Base-by-base conservation (phyloP, 768 basidiomycete genomes). In the Boletus subparvulus region DNA sequence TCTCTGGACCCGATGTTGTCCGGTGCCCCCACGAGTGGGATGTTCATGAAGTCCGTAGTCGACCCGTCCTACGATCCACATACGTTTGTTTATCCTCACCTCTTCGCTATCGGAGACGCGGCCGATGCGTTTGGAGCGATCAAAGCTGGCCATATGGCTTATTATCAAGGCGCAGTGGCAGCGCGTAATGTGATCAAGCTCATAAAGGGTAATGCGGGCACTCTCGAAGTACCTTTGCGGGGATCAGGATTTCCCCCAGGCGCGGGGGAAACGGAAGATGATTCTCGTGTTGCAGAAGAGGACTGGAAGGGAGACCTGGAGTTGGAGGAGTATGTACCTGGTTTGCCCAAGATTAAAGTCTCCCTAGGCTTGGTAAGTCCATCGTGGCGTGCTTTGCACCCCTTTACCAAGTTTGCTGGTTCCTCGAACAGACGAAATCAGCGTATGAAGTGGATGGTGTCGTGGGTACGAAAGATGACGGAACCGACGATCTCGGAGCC, bases 61-160 rank as follows among this genome's bases (percentile, higher is more conserved):
- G 56, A 54, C 10, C 75, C 74, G 21, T 72, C 77, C 0, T 5
- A 26, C 21, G 36, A 42, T 21, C 37, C 33, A 21, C 17, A 28
- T 9, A 24, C 24, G 5, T 33, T 33, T 47, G n/a, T 59, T 19
- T 82, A 83, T 62, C 76, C 79, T 0, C 74, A 84, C 56, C 76
- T 87, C 13, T 88, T 86, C 61, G 84, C 79, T 10, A 68, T 86
- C 7, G 86, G 86, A 9, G 86, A 87, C 52, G 77, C 79, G 1
- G 85, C 84, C 1, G 83, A 86, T 65, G 83, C 83, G 6, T 86
- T 84, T 55, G 84, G 84, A 7, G 86, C 84, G 0, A 78, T 82
- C 24, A 77, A 81, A 24, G 84, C 85, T 13, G 86, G 83, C 0
- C 80, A 84, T 58, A 83, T 73, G 33, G 81, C 83, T 2, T 80